These are phyloP conservation scores for Talaromyces sp. DNA, from an alignment of 2,329 filamentous ascomycete species.

Conservation along the genomic window DNA sequence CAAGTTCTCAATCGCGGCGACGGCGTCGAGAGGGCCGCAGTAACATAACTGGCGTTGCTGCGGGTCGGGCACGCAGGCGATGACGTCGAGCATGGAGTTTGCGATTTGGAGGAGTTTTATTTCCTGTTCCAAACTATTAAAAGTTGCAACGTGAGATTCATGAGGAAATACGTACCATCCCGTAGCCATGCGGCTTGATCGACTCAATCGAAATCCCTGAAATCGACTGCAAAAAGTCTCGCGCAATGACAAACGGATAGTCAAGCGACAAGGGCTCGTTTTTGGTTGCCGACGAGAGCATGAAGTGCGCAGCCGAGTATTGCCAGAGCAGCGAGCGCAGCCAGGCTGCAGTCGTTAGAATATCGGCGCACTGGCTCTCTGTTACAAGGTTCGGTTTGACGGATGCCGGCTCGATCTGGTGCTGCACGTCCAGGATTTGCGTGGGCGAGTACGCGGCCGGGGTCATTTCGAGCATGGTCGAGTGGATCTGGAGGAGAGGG, in stretches of 20 bases:
- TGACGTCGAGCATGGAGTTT: slow-evolving; percentile 9
- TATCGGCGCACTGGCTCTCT: slow-evolving; percentile 11
- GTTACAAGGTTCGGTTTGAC: background rate
- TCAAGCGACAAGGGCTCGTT: slow-evolving; percentile 7
- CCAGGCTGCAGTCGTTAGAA: slow-evolving; percentile 16
- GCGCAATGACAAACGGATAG: slow-evolving; percentile 9
- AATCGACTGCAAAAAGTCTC: slow-evolving; percentile 9
- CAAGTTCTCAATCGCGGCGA: background rate
- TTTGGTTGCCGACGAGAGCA: slow-evolving; percentile 12
- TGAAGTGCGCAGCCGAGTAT: slow-evolving; percentile 16
- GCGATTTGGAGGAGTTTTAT: slow-evolving; percentile 8
- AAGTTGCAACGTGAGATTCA: background rate
- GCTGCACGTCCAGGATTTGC: background rate
- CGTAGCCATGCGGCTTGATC: slow-evolving; percentile 8
- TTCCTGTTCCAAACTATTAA: background rate
- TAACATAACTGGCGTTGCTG: background rate
- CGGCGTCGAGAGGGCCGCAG: background rate
- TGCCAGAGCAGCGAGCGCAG: slow-evolving; percentile 16
- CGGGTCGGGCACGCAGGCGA: slow-evolving; percentile 4
- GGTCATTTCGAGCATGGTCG: background rate
- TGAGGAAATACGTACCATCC: slow-evolving; percentile 4
- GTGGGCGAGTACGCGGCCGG: background rate
- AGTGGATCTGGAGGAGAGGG: background rate
- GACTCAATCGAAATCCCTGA: slow-evolving; percentile 6
- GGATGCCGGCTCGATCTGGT: background rate